Evolutionary conservation across 2,329 filamentous ascomycete species (phyloP).

Genomic region (Aureobasidium sp.): DNA sequence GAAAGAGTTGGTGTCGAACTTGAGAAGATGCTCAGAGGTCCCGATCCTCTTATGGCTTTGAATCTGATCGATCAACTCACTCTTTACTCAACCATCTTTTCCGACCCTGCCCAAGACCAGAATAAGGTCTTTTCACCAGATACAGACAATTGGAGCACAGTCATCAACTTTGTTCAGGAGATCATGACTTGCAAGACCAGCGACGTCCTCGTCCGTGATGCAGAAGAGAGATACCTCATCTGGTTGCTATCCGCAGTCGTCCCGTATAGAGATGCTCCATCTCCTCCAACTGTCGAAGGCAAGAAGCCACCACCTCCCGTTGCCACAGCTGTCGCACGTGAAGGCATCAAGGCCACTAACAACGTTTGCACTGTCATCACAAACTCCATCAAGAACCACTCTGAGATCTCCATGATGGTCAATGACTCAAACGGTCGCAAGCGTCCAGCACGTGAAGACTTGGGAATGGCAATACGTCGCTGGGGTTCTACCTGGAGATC

Average conservation of each 20-base stretch:
- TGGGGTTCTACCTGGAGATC: conserved; percentile 68
- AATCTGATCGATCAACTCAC: conserved; percentile 56
- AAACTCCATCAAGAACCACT: conserved; percentile 53
- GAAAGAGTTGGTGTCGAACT: conserved; percentile 82
- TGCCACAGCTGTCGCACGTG: conserved; percentile 56
- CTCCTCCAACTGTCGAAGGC: conserved; percentile 30
- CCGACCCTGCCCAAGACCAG: conserved; percentile 48
- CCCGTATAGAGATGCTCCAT: conserved; percentile 57
- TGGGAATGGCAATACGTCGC: conserved; percentile 65
- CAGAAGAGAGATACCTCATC: conserved; percentile 59
- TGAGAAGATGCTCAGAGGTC: conserved; percentile 83
- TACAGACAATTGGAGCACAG: conserved; percentile 50
- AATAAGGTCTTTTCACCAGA: conserved; percentile 47
- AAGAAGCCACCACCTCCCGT: conserved; percentile 50
- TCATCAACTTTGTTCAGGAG: conserved; percentile 55
- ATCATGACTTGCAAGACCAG: conserved; percentile 32
- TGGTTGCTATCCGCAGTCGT: conserved; percentile 70
- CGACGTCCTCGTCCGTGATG: conserved; percentile 45
- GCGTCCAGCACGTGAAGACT: conserved; percentile 46
- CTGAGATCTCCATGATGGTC: conserved; percentile 57
- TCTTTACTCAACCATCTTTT: conserved; percentile 67
- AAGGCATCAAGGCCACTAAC: conserved; percentile 73
- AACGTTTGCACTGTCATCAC: conserved; percentile 62
- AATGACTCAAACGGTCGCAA: conserved; percentile 39
- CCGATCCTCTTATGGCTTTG: conserved; percentile 54